Percentiles rank a stretch among this genome's conserved stretches.
phyloP scores from a whole-genome alignment of 306 rosid species.

The Senna siamea region DNA sequence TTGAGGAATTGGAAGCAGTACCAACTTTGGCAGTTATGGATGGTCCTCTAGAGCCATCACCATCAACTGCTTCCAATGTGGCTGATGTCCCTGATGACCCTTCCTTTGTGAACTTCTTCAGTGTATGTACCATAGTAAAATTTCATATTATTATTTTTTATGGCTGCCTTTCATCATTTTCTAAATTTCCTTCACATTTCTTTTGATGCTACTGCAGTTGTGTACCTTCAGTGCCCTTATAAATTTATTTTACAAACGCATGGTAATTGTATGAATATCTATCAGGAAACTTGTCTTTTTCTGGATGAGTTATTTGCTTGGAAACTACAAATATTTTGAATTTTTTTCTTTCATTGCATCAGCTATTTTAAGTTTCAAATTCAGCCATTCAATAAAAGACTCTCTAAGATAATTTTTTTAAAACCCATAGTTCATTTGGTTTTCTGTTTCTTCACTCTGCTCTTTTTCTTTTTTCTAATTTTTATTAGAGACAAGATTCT shows the following conservation, averaged over 20 bases:
- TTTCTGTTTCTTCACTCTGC: neutral
- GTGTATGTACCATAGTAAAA: constrained; percentile 46
- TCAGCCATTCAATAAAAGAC: neutral
- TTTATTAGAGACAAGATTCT: neutral
- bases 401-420: neutral
- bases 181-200: constrained; percentile 14
- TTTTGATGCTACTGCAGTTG: constrained; percentile 13
- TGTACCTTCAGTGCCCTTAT: constrained; percentile 13
- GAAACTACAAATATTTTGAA: constrained; percentile 26
- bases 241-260: constrained; percentile 17
- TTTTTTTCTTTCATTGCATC: constrained; percentile 12
- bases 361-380: constrained; percentile 20
- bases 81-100: constrained; percentile 59
- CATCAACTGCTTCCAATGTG: constrained; percentile 50
- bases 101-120: constrained; percentile 64
- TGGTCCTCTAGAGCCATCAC: constrained; percentile 63
- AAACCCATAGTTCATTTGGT: constrained; percentile 11
- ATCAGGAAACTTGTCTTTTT: neutral
- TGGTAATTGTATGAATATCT: neutral
- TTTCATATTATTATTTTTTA: constrained; percentile 25
- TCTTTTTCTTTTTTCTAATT: neutral
- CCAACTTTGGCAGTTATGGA: constrained; percentile 71
- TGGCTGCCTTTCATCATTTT: constrained; percentile 2
- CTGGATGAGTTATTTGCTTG: constrained; percentile 26
- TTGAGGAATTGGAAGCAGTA: constrained; percentile 67